Percentiles rank a stretch among this genome's conserved stretches.
Evolutionary conservation across 2,329 filamentous ascomycete genomes (phyloP).

Genomic region (Coleophoma crateriformis): DNA sequence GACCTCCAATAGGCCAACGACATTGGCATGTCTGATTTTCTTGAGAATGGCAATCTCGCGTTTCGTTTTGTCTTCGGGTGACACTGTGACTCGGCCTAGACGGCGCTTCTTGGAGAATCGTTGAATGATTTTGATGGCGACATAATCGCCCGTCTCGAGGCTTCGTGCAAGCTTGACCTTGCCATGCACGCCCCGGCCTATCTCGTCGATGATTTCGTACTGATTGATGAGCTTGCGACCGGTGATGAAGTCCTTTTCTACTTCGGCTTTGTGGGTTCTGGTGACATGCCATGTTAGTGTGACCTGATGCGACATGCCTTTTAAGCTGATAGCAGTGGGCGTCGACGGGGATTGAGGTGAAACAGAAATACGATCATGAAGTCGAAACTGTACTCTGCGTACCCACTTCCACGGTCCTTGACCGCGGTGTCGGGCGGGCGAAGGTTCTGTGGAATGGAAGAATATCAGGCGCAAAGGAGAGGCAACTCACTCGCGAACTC

Average conservation of each 20-base stretch:
- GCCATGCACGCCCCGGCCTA: slow-evolving; percentile 91
- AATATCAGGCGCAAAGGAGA: not conserved
- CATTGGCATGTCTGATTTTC: slow-evolving; percentile 95
- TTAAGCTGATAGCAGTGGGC: too few relatives aligned
- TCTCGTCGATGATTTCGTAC: slow-evolving; percentile 94
- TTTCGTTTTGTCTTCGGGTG: slow-evolving; percentile 76
- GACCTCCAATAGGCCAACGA: slow-evolving; percentile 91
- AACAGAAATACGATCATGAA: too few relatives aligned
- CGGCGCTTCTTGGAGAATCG: slow-evolving; percentile 90
- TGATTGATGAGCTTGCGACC: slow-evolving; percentile 97
- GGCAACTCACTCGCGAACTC: slow-evolving; percentile 66
- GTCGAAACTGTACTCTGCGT: too few relatives aligned
- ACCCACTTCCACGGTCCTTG: not conserved
- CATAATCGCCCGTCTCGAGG: slow-evolving; percentile 66
- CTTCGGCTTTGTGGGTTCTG: slow-evolving; percentile 83
- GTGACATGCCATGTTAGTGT: slow-evolving; percentile 13
- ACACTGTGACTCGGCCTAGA: slow-evolving; percentile 73
- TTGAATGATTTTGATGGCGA: slow-evolving; percentile 98
- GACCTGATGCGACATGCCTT: too few relatives aligned
- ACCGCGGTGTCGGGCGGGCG: slow-evolving; percentile 3
- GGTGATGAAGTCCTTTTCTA: slow-evolving; percentile 82
- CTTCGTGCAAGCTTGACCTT: slow-evolving; percentile 95
- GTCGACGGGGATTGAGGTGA: too few relatives aligned
- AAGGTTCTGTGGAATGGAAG: slow-evolving; percentile 7
- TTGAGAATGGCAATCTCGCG: slow-evolving; percentile 97